Conservation (phyloP, 1,284 basidiomycete genomes). For the Leucoagaricus sp. region DNA sequence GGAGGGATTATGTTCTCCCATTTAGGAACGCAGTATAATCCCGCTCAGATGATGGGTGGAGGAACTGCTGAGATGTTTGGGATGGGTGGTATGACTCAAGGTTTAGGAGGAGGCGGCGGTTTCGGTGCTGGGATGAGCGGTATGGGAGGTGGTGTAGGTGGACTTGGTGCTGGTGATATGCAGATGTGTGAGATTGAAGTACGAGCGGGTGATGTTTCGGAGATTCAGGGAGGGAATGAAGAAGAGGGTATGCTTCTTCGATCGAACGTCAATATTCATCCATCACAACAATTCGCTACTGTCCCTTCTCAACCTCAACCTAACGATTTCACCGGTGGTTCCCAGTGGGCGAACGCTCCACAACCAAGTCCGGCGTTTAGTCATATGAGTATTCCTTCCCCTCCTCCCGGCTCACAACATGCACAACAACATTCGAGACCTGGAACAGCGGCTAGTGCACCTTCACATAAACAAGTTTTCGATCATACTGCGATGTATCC, state of each 20-base stretch:
- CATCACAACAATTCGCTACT: slow-evolving; percentile 13
- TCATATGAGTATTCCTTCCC: slow-evolving; percentile 35
- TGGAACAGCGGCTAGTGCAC: slow-evolving; percentile 38
- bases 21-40: no score
- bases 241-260: slow-evolving; percentile 47
- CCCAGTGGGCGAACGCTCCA: slow-evolving; percentile 33
- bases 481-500: slow-evolving; percentile 57
- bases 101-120: no score
- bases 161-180: slow-evolving; percentile 37
- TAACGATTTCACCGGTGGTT: no score
- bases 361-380: slow-evolving; percentile 43
- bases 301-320: no score
- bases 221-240: slow-evolving; percentile 56
- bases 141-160: slow-evolving; percentile 27
- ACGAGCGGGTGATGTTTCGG: slow-evolving; percentile 50
- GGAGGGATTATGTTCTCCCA: slow-evolving; percentile 16
- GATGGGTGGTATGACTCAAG: no score
- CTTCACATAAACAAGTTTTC: slow-evolving; percentile 66
- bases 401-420: slow-evolving; percentile 26
- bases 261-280: slow-evolving; percentile 17
- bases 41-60: background rate
- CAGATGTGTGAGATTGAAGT: slow-evolving; percentile 64
- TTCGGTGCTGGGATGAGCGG: slow-evolving; percentile 30
- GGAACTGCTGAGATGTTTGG: slow-evolving; percentile 16
- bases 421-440: slow-evolving; percentile 18